Percentiles rank a stretch among this genome's conserved stretches.
Conservation (phyloP, 306 rosid species). For the Cercis canadensis region DNA sequence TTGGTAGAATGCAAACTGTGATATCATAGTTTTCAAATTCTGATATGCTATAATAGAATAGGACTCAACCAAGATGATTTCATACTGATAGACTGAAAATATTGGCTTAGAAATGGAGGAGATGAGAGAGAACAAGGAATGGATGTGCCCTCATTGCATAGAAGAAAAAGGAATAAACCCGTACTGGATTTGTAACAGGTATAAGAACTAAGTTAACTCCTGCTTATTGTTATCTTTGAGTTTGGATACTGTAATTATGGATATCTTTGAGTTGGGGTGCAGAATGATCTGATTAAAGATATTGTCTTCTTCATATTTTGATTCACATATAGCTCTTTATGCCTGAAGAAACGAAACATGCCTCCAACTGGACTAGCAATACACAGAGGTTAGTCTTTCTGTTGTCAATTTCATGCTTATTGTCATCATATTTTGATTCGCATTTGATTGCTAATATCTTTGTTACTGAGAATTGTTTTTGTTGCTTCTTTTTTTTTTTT, state of each 20-base stretch:
- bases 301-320: constrained; percentile 1
- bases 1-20: neutral
- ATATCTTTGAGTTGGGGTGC: neutral
- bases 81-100: constrained; percentile 9
- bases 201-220: neutral
- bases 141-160: constrained; percentile 90
- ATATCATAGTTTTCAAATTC: constrained; percentile 3
- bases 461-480: constrained; percentile 6
- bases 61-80: neutral
- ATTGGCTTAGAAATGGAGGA: constrained; percentile 62
- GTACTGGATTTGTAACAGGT: constrained; percentile 90
- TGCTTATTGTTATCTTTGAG: neutral
- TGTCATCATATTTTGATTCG: constrained; percentile 4
- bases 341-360: constrained; percentile 65
- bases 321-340: constrained; percentile 56
- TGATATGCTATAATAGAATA: neutral
- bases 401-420: neutral
- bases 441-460: neutral
- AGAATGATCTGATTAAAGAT: constrained; percentile 31
- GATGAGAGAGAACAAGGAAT: constrained; percentile 63
- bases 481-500: neutral
- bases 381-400: constrained; percentile 53
- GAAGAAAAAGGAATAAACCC: constrained; percentile 67
- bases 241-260: constrained; percentile 7
- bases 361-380: constrained; percentile 77